phyloP scores from a whole-genome alignment of 2,329 filamentous ascomycete species.

The Elsinoe necatrix region DNA sequence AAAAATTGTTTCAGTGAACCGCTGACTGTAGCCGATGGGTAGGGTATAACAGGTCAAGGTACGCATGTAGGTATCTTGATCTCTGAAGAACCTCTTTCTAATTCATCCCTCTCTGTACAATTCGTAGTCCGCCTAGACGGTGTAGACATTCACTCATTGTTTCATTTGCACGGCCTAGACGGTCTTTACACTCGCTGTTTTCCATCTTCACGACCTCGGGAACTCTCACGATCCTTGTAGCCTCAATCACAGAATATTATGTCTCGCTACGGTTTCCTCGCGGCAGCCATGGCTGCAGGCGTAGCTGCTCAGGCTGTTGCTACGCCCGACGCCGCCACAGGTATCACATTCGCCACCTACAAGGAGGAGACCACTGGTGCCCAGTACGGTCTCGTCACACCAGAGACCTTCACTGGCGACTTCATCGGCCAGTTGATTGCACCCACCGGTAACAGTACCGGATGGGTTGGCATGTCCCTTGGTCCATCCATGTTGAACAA shows the following conservation, averaged over 20 bases:
- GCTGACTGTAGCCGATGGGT: slow-evolving; percentile 9
- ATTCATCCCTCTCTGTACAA: slow-evolving; percentile 5
- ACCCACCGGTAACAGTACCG: slow-evolving; percentile 35
- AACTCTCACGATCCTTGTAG: neutral
- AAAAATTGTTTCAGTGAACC: slow-evolving; percentile 10
- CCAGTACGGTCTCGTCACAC: slow-evolving; percentile 45
- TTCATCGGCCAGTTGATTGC: slow-evolving; percentile 49
- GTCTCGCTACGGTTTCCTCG: slow-evolving; percentile 17
- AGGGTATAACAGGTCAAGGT: slow-evolving; percentile 2
- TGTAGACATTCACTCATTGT: slow-evolving; percentile 11
- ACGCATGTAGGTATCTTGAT: neutral
- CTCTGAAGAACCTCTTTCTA: slow-evolving; percentile 7
- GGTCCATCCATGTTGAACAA: slow-evolving; percentile 41
- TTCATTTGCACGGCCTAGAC: slow-evolving; percentile 16
- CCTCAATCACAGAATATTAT: slow-evolving; percentile 9
- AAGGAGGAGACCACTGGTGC: slow-evolving; percentile 35
- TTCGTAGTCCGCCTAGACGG: slow-evolving; percentile 18
- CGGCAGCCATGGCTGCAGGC: slow-evolving; percentile 14
- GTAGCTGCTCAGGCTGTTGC: slow-evolving; percentile 18
- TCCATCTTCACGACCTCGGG: neutral
- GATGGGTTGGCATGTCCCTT: slow-evolving; percentile 44
- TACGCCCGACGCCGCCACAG: slow-evolving; percentile 39
- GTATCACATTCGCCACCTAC: slow-evolving; percentile 39
- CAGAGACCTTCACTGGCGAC: slow-evolving; percentile 42
- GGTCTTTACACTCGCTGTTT: slow-evolving; percentile 14